A percentile compares a stretch with the other conserved stretches of the same genome.
phyloP scores from a whole-genome alignment of 805 yeast genomes.

The Metschnikowia rubicola region DNA sequence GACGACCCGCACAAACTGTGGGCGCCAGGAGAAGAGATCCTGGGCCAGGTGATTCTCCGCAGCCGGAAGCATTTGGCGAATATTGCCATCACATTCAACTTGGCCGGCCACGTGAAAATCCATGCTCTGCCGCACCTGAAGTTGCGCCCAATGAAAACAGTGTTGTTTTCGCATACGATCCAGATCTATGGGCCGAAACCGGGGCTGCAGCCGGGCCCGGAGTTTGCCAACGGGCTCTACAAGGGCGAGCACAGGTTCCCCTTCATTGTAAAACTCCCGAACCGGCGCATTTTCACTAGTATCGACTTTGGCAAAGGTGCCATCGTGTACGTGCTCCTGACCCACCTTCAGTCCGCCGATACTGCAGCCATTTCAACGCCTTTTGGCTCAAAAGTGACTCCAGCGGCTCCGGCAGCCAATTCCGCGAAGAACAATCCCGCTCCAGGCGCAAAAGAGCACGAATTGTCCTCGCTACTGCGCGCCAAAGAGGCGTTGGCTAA shows the following conservation, averaged over 20 bases:
- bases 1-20: conserved; percentile 74
- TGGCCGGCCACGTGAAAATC: conserved; percentile 56
- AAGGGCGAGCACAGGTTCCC: conserved; percentile 89
- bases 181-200: conserved; percentile 49
- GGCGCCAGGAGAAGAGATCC: conserved; percentile 75
- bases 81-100: conserved; percentile 49
- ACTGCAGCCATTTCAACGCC: background rate
- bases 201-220: conserved; percentile 10
- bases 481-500: conserved; percentile 24
- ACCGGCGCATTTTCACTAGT: conserved; percentile 65
- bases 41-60: conserved; percentile 59
- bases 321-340: conserved; percentile 61
- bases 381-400: background rate
- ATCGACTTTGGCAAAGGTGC: conserved; percentile 85
- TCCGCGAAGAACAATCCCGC: background rate
- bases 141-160: conserved; percentile 48
- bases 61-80: conserved; percentile 55
- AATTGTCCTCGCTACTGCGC: conserved; percentile 11
- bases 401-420: background rate
- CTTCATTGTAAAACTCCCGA: conserved; percentile 78
- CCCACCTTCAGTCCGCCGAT: conserved; percentile 33
- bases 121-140: conserved; percentile 52
- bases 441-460: background rate
- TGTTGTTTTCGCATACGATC: conserved; percentile 57
- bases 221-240: conserved; percentile 48